phyloP scores from a whole-genome alignment of 345 rosid species.

The Pelargonium nanum region DNA sequence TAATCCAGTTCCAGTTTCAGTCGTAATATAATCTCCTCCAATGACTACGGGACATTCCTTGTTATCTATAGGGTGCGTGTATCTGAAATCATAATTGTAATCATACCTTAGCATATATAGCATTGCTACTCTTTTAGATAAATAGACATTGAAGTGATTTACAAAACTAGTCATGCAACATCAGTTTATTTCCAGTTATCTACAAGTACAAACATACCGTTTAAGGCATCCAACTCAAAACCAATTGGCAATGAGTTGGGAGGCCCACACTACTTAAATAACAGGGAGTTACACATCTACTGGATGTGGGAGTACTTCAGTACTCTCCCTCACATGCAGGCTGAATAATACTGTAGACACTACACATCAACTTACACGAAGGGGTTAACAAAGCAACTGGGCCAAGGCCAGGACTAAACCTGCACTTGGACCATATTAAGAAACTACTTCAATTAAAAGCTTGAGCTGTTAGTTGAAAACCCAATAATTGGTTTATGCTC shows the following conservation, averaged over 20 bases:
- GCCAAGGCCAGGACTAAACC: neutral
- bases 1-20: conserved; percentile 96
- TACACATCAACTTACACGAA: no score
- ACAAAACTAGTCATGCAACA: neutral
- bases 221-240: neutral
- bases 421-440: neutral
- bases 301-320: neutral
- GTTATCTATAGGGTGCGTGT: conserved; percentile 63
- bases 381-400: neutral
- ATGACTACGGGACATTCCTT: conserved; percentile 73
- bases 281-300: neutral
- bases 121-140: neutral
- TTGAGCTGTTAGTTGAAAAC: neutral
- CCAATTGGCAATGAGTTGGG: neutral
- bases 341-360: neutral
- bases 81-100: conserved; percentile 41
- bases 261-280: neutral
- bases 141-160: neutral
- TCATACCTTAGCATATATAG: conserved; percentile 6
- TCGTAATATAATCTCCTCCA: conserved; percentile 93
- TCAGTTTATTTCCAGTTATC: neutral
- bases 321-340: neutral
- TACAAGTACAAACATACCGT: neutral
- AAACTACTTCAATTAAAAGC: neutral
- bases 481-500: neutral